Percentiles rank a stretch among this genome's conserved stretches.
phyloP scores from a whole-genome alignment of 768 basidiomycete species.

The Boletus bicolor region DNA sequence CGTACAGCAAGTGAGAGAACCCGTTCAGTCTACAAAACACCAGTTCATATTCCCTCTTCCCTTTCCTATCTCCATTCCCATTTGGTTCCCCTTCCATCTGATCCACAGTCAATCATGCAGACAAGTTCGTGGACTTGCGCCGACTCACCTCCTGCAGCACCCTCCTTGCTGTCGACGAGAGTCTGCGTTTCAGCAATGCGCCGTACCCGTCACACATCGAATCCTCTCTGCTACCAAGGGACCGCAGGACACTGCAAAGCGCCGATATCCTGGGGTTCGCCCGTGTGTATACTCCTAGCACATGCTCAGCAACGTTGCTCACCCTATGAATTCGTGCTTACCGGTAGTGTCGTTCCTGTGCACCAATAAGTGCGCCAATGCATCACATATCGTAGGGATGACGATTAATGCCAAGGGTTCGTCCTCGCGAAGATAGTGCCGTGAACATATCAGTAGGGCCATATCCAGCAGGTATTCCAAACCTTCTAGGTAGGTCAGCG shows the following conservation, averaged over 20 bases:
- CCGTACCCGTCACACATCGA: conserved; percentile 23
- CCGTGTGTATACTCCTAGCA: conserved; percentile 9
- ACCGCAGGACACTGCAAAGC: conserved; percentile 39
- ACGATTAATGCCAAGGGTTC: conserved; percentile 50
- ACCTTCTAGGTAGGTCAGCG: conserved; percentile 43
- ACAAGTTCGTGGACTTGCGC: background rate
- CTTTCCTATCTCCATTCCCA: background rate
- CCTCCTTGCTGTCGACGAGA: conserved; percentile 24
- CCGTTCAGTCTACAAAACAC: conserved; percentile 20
- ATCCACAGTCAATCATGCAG: background rate
- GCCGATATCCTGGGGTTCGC: conserved; percentile 46
- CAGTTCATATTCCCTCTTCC: conserved; percentile 12
- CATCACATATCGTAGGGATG: conserved; percentile 48
- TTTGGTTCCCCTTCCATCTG: conserved; percentile 1
- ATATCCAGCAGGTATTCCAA: conserved; percentile 47
- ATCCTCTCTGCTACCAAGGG: conserved; percentile 21
- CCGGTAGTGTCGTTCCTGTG: conserved; percentile 22
- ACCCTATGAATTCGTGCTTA: conserved; percentile 18
- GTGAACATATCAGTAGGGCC: conserved; percentile 46
- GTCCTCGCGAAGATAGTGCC: conserved; percentile 43
- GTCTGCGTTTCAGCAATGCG: conserved; percentile 30
- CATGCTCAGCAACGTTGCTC: background rate
- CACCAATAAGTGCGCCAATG: conserved; percentile 40
- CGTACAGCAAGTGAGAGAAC: conserved; percentile 19
- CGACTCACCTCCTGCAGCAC: conserved; percentile 30